A percentile compares a stretch with the other conserved stretches of the same genome.
phyloP scores from a whole-genome alignment of 495 filamentous ascomycete genomes.

The Penicillium ochrochloron region DNA sequence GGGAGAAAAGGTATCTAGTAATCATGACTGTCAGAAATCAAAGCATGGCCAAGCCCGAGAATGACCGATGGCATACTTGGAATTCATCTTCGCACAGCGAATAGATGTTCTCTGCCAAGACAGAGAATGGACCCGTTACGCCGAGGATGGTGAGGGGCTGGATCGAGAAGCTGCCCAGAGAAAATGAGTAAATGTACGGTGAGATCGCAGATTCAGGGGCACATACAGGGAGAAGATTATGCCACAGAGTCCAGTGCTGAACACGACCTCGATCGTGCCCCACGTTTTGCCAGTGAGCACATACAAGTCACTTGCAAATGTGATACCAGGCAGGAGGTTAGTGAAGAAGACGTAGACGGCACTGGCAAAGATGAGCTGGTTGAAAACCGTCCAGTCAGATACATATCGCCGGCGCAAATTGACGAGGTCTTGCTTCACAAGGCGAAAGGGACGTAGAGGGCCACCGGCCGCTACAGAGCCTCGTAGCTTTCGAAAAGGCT shows the following conservation, averaged over 20 bases:
- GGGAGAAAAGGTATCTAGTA: slow-evolving; percentile 65
- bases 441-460: slow-evolving; percentile 61
- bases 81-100: slow-evolving; percentile 61
- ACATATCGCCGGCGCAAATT: slow-evolving; percentile 60
- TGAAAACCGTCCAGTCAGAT: slow-evolving; percentile 72
- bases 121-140: slow-evolving; percentile 75
- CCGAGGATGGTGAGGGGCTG: slow-evolving; percentile 76
- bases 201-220: background rate
- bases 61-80: slow-evolving; percentile 43
- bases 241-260: slow-evolving; percentile 71
- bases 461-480: slow-evolving; percentile 46
- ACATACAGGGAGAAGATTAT: slow-evolving; percentile 67
- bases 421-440: slow-evolving; percentile 62
- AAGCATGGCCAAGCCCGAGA: background rate
- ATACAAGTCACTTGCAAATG: slow-evolving; percentile 73
- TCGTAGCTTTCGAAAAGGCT: slow-evolving; percentile 36
- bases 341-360: slow-evolving; percentile 79
- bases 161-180: slow-evolving; percentile 56
- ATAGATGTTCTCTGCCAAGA: slow-evolving; percentile 73
- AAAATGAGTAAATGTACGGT: background rate
- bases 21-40: slow-evolving; percentile 6
- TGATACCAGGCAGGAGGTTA: slow-evolving; percentile 74
- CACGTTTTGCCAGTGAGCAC: slow-evolving; percentile 68
- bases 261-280: slow-evolving; percentile 74
- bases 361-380: slow-evolving; percentile 71